Percentiles rank a stretch among this genome's conserved stretches.
Conservation (phyloP, 768 basidiomycete genomes). For the Boletus speciosus region DNA sequence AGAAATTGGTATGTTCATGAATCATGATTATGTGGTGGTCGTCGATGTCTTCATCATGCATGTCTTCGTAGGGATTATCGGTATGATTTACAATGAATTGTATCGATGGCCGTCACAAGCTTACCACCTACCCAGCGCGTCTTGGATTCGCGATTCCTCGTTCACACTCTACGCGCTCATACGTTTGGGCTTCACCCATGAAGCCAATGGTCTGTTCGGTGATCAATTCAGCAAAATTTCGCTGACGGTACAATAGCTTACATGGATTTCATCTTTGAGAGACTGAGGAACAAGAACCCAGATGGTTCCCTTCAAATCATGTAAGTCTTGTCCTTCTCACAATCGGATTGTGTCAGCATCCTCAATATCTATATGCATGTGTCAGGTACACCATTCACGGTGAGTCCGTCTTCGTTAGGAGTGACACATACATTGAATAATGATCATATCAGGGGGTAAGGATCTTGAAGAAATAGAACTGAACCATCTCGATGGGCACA, state of each 20-base stretch:
- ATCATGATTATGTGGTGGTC: not conserved
- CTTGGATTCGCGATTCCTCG: conserved; percentile 93
- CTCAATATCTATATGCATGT: not conserved
- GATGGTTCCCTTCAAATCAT: conserved; percentile 95
- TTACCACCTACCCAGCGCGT: conserved; percentile 45
- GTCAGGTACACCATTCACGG: conserved; percentile 85
- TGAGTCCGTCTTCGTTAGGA: conserved; percentile 16
- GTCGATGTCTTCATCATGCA: not conserved
- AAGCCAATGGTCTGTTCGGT: conserved; percentile 68
- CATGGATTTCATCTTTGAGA: conserved; percentile 87
- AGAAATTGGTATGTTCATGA: conserved; percentile 70
- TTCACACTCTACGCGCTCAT: conserved; percentile 96
- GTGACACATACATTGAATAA: not conserved
- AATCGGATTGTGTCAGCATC: not conserved
- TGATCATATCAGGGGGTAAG: conserved; percentile 49
- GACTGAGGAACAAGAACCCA: conserved; percentile 76
- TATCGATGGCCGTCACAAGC: not conserved
- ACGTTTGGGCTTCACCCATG: conserved; percentile 89
- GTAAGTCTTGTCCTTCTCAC: conserved; percentile 33
- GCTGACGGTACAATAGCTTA: conserved; percentile 48
- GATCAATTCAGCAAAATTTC: not conserved
- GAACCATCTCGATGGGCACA: conserved; percentile 82
- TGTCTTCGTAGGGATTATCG: conserved; percentile 55
- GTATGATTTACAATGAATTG: conserved; percentile 24
- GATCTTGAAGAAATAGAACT: conserved; percentile 84